These are phyloP conservation scores for Picea engelmannii DNA, from an alignment of 83 land plant species.

Conservation along the genomic window DNA sequence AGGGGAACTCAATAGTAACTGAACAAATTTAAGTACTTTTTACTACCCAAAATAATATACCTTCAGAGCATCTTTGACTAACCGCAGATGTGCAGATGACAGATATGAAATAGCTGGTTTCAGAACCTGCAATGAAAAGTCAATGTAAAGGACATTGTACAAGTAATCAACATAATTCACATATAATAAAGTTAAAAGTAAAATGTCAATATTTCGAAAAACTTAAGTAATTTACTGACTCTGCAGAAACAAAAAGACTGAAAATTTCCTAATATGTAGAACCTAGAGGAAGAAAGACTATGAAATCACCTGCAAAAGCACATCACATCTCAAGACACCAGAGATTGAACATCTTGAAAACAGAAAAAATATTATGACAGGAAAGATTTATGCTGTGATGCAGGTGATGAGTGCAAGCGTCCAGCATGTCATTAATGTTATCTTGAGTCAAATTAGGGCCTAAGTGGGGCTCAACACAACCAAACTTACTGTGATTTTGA, in stretches of 20 bases:
- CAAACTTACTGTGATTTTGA: not conserved
- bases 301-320: not conserved
- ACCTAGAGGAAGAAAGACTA: not conserved
- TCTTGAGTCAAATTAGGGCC: not conserved
- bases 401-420: not conserved
- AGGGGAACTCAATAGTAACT: not conserved
- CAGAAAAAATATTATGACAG: not conserved
- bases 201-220: not conserved
- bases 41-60: slow-evolving; percentile 29
- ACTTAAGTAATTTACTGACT: not conserved
- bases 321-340: not conserved
- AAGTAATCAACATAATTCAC: not conserved
- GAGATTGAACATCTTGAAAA: not conserved
- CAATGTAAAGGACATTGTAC: not conserved
- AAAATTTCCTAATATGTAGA: not conserved
- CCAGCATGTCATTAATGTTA: not conserved
- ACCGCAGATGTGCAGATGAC: slow-evolving; percentile 57
- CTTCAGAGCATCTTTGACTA: slow-evolving; percentile 79
- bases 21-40: not conserved
- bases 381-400: not conserved
- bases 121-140: slow-evolving; percentile 51
- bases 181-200: not conserved
- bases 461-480: not conserved
- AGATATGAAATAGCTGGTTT: slow-evolving; percentile 81
- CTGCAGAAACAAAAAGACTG: not conserved